Evolutionary conservation across 352 stramenopile species (phyloP), one percentile per base, ranked within the genome.

Genomic region (Pythium periplocum): DNA sequence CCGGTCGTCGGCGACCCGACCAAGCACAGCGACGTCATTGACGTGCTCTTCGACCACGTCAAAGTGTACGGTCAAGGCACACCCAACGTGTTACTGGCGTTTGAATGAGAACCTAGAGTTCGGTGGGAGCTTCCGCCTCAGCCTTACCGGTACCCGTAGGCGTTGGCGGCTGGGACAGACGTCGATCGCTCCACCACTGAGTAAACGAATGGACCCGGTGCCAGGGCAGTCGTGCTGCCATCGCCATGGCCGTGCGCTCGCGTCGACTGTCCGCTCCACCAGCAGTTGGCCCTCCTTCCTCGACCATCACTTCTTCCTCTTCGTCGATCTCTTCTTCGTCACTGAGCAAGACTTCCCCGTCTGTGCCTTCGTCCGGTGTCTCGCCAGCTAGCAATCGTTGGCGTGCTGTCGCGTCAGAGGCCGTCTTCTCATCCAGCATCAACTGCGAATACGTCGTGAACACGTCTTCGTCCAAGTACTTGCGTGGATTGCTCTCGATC

Each of bases 391-490:
- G 60, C 35, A 57, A 68, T 7, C 44, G 35, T 37, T 51, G 45
- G 1, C 52, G 39, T 7, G 59, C 57, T 9, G 44, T 30, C 4
- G 55, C 63, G 40, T 46, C 41, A 11, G 51, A 46, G 6, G 44
- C 47, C 32, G 75, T 82, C 55, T 88, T 77, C 48, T 94, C 83
- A 41, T 86, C 68, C 33, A 83, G 64, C n/a, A 93, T 55, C 0
- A 87, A 61, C 46, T 67, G 78, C 26, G 80, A 90, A 50, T 95
- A 95, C 0, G 72, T 62, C 7, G 78, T 68, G 43, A 93, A 95
- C 2, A 90, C 78, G 48, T 93, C 83, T 48, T 95, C 83, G 62
- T 93, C 84, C 17, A 96, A 50, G 59, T 96, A 96, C 68, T 96
- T 91, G 44, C 82, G 83, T 7, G 86, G 86, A 40, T 92, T 96